These are phyloP conservation scores for Firmiana major DNA, from an alignment of 345 rosid species.

Conservation along the genomic window DNA sequence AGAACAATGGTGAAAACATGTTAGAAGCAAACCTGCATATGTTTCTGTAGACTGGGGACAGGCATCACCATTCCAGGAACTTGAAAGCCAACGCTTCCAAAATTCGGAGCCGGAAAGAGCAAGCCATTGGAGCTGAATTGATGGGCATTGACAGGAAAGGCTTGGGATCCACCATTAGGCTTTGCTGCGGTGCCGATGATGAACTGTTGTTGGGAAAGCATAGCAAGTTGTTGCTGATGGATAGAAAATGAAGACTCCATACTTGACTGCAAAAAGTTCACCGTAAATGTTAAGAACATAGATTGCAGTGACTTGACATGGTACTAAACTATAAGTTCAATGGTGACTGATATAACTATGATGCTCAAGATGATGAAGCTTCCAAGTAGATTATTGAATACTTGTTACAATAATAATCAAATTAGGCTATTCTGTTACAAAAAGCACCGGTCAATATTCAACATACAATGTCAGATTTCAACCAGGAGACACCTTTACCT, in stretches of 20 bases:
- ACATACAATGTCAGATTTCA: not conserved
- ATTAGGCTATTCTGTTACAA: not conserved
- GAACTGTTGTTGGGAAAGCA: slow-evolving; percentile 46
- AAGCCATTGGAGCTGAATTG: slow-evolving; percentile 23
- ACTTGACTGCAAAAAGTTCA: slow-evolving; percentile 38
- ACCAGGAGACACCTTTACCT: slow-evolving; percentile 28
- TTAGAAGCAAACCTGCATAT: slow-evolving; percentile 35
- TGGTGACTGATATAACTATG: not conserved
- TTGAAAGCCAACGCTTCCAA: slow-evolving; percentile 27
- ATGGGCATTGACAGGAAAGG: slow-evolving; percentile 11
- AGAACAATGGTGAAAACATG: not conserved
- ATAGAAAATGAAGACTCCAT: slow-evolving; percentile 46
- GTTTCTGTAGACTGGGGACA: slow-evolving; percentile 17
- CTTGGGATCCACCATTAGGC: slow-evolving; percentile 24
- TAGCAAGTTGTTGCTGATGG: slow-evolving; percentile 49
- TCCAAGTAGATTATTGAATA: not conserved
- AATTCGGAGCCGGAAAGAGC: slow-evolving; percentile 17
- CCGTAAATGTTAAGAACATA: not conserved
- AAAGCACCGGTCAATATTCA: not conserved
- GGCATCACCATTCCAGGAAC: slow-evolving; percentile 35
- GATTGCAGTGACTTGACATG: not conserved
- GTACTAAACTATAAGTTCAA: not conserved
- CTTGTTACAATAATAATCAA: not conserved
- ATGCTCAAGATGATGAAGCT: not conserved
- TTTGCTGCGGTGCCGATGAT: slow-evolving; percentile 29